Evolutionary conservation across 129 eudicot species (phyloP).

Genomic region (Sambucus nigra): DNA sequence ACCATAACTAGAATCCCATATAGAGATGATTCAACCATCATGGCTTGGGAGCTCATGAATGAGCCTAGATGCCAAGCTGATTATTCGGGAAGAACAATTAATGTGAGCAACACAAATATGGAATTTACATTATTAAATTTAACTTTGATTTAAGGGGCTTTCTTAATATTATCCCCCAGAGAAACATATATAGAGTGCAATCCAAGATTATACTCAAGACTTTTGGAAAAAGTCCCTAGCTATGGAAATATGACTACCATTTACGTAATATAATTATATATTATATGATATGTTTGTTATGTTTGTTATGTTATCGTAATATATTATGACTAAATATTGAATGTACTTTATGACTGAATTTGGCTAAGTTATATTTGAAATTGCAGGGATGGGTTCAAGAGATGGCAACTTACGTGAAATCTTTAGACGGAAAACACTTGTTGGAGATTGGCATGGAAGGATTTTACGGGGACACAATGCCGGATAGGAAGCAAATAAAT

Average conservation of each 20-base stretch:
- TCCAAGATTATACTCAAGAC: too few relatives aligned
- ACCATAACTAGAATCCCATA: slow-evolving; percentile 44
- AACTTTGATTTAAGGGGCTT: background rate
- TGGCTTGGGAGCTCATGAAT: slow-evolving; percentile 87
- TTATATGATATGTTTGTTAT: too few relatives aligned
- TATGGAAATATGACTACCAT: too few relatives aligned
- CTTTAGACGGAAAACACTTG: slow-evolving; percentile 48
- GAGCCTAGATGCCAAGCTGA: slow-evolving; percentile 77
- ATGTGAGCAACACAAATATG: slow-evolving; percentile 18
- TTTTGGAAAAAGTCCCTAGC: too few relatives aligned
- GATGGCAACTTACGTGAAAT: slow-evolving; percentile 58
- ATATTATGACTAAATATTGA: slow-evolving; percentile 6
- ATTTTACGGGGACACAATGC: slow-evolving; percentile 68
- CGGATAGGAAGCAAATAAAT: slow-evolving; percentile 46
- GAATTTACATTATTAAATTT: background rate
- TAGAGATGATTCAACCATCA: slow-evolving; percentile 53
- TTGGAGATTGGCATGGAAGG: slow-evolving; percentile 77
- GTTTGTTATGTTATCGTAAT: background rate
- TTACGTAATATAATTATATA: too few relatives aligned
- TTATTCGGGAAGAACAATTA: slow-evolving; percentile 55
- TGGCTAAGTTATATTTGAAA: too few relatives aligned
- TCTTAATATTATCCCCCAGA: background rate
- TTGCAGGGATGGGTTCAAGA: slow-evolving; percentile 73
- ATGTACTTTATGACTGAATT: too few relatives aligned
- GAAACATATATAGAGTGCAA: background rate